Conservation (phyloP, 345 rosid genomes). For the Arabidopsis arenosa region DNA sequence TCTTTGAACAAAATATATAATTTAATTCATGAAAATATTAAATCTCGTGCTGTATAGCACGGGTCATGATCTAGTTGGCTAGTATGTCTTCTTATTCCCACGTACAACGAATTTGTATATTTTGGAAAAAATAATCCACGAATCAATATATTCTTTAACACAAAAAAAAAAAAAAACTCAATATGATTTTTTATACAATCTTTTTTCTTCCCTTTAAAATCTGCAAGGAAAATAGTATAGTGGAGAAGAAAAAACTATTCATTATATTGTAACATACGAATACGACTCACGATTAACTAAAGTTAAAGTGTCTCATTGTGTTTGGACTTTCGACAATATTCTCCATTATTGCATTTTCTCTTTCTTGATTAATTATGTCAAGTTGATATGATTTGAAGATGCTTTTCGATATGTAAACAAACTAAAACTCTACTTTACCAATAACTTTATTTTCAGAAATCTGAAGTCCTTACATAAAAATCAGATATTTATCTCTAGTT, state of each 20-base stretch:
- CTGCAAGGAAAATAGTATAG: constrained; percentile 14
- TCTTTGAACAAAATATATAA: no score
- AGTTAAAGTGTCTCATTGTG: constrained; percentile 40
- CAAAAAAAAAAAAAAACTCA: no score
- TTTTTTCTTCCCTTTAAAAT: constrained; percentile 3
- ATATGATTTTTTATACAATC: neutral
- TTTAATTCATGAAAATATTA: no score
- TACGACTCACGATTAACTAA: constrained; percentile 22
- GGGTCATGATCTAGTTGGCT: no score
- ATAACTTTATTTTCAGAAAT: constrained; percentile 27
- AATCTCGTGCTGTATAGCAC: no score
- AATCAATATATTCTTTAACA: neutral
- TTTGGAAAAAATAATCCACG: neutral
- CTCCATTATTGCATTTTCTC: constrained; percentile 36
- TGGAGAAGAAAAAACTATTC: neutral
- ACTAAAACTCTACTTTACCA: constrained; percentile 24
- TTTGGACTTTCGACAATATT: constrained; percentile 45
- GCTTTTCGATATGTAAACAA: constrained; percentile 32
- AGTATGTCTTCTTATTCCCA: neutral
- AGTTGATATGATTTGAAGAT: constrained; percentile 45
- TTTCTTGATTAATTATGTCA: constrained; percentile 37
- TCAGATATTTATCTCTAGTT: neutral
- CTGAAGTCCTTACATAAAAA: neutral
- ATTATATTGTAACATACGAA: constrained; percentile 17
- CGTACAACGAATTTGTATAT: neutral